Evolutionary conservation across 257 asterid species (phyloP).

Genomic region (Gentiana macrophylla): DNA sequence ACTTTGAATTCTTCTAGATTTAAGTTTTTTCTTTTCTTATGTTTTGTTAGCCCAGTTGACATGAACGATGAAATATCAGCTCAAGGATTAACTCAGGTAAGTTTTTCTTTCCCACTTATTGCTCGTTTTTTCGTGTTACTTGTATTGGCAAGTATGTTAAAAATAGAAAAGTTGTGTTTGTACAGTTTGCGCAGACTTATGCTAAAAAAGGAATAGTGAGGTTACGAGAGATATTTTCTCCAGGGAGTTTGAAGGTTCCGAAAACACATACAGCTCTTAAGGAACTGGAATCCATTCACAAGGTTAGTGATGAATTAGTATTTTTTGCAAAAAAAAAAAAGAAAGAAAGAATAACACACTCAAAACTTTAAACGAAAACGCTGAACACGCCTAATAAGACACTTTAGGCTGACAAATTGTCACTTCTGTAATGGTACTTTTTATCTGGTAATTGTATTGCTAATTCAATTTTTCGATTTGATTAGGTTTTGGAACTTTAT

Average conservation of each 20-base stretch:
- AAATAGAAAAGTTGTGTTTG: conserved; percentile 8
- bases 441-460: background rate
- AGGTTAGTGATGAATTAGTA: conserved; percentile 35
- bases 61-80: conserved; percentile 70
- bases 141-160: background rate
- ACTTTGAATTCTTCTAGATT: no score
- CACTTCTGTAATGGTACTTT: background rate
- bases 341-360: no score
- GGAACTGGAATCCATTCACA: conserved; percentile 97
- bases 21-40: background rate
- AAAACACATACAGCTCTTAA: conserved; percentile 59
- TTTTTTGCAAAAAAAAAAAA: background rate
- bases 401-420: no score
- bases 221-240: conserved; percentile 82
- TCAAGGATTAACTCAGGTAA: conserved; percentile 90
- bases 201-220: conserved; percentile 52
- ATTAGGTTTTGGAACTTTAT: conserved; percentile 80
- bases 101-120: conserved; percentile 8
- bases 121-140: conserved; percentile 1
- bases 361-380: no score
- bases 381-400: no score
- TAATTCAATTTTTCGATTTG: conserved; percentile 6
- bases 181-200: conserved; percentile 76
- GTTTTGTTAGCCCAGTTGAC: conserved; percentile 74
- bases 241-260: conserved; percentile 74